Percentiles rank a stretch among this genome's conserved stretches.
Evolutionary conservation across 2,329 filamentous ascomycete genomes (phyloP).

Genomic region (Penicillium sp.): DNA sequence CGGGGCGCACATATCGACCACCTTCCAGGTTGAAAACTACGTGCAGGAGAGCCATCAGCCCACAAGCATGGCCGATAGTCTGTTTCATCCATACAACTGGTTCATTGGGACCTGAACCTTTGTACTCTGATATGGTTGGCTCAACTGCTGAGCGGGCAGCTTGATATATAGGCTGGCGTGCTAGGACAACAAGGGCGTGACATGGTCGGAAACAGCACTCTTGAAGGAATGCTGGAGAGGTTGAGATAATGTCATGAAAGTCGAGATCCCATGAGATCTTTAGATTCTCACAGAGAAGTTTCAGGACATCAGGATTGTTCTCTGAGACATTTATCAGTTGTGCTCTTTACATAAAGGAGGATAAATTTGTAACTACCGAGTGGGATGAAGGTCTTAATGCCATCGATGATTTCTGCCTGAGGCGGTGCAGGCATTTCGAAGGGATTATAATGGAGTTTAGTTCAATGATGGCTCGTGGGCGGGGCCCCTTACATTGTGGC

Average conservation of each 20-base stretch:
- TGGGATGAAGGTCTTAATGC: constrained; percentile 31
- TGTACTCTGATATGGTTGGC: constrained; percentile 31
- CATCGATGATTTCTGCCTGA: constrained; percentile 21
- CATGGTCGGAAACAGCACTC: constrained; percentile 50
- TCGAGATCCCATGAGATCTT: constrained; percentile 44
- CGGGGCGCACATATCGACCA: neutral
- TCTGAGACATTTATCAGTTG: constrained; percentile 34
- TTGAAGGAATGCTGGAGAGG: constrained; percentile 49
- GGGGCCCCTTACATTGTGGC: too few relatives aligned
- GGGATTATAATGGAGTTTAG: neutral
- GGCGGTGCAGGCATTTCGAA: neutral
- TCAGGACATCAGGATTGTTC: constrained; percentile 56
- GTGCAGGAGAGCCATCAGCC: constrained; percentile 56
- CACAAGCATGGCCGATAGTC: constrained; percentile 57
- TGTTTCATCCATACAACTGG: constrained; percentile 58
- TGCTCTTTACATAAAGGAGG: neutral
- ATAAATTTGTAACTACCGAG: constrained; percentile 23
- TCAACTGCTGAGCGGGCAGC: constrained; percentile 3
- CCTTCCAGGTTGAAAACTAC: constrained; percentile 46
- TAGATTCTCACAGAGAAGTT: constrained; percentile 46
- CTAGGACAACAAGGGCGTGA: constrained; percentile 40
- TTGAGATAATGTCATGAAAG: constrained; percentile 54
- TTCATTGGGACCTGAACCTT: constrained; percentile 45
- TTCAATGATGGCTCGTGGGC: too few relatives aligned
- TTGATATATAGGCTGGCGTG: neutral